Evolutionary conservation across 1,284 basidiomycete genomes (phyloP), one percentile per base, ranked within the genome.

Genomic region (Microstroma glucosiphilum): DNA sequence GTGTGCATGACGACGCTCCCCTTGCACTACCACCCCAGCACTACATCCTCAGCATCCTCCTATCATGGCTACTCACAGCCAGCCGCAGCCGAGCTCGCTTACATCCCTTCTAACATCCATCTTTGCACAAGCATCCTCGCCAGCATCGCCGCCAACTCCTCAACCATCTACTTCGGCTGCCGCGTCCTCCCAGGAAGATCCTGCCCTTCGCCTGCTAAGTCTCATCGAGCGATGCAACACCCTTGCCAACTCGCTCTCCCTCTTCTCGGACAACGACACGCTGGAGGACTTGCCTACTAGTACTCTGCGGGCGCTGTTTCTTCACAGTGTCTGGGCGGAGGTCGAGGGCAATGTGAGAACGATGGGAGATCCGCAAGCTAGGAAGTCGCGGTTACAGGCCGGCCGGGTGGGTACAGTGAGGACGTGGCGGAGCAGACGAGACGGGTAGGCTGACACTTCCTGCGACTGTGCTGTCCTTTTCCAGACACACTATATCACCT

Each of bases 221-320:
- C 12, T n/a, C 13, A 63, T 63, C 21, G 26, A 40, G 25, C 15
- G 30, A 8, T 58, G 59, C 37, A 17, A 37, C n/a, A 11, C 40
- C 9, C 61, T 48, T 8, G 37, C 49, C 15, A 43, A 30, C 40
- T 49, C 61, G 12, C 53, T 63, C 48, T 40, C 37, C 1, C 43
- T 63, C 13, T 15, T 61, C 46, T 60, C 57, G 13, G 37, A 58
- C 19, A 63, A 63, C 23, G 61, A 63, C 43, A 17, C n/a, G 4
- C 49, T 63, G 17, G 60, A 63, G 7, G 61, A 63, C 49, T 56
- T 63, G 1, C 37, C 61, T 8, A 63, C 61, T 12, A 40, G 26
- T 3, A 60, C 61, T 21, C 46, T 63, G 21, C 43, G 61, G 13
- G 43, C 59, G 9, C 41, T 63, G 12, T 25, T 59, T 6, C 49